Evolutionary conservation across 2,329 filamentous ascomycete species (phyloP).

Genomic region (Pyrenophora tritici-repentis): DNA sequence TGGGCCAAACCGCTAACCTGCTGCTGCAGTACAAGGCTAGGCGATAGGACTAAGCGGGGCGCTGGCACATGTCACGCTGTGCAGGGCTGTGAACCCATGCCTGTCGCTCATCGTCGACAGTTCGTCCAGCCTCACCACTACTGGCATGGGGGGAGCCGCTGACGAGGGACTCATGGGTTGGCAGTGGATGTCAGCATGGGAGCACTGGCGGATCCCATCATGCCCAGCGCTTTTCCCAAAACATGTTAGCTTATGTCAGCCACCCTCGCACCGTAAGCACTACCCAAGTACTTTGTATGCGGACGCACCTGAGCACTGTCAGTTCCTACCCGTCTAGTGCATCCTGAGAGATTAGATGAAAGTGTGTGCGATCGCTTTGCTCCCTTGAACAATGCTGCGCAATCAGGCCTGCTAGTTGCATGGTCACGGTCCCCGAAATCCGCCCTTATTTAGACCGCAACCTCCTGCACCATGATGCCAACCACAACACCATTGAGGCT

Average conservation of each 20-base stretch:
- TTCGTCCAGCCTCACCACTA: too few relatives aligned
- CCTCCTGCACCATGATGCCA: neutral
- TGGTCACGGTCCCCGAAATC: conserved; percentile 3
- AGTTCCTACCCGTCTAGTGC: neutral
- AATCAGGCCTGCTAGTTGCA: neutral
- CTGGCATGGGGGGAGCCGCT: too few relatives aligned
- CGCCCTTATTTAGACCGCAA: neutral
- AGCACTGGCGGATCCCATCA: neutral
- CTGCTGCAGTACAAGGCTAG: too few relatives aligned
- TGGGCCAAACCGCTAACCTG: too few relatives aligned
- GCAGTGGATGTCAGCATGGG: neutral
- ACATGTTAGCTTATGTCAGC: conserved; percentile 4
- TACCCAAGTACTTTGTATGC: neutral
- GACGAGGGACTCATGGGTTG: neutral
- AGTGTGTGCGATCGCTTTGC: neutral
- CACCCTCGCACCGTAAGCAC: neutral
- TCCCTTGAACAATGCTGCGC: conserved; percentile 1
- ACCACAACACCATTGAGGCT: too few relatives aligned
- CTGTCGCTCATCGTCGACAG: too few relatives aligned
- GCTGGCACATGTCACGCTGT: too few relatives aligned
- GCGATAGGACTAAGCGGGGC: too few relatives aligned
- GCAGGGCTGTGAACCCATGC: too few relatives aligned
- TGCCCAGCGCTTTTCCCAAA: neutral
- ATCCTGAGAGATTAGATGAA: neutral
- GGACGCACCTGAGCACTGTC: neutral